phyloP scores from a whole-genome alignment of 1,139 yeast species.

The Sugiyamaella neomexicana region DNA sequence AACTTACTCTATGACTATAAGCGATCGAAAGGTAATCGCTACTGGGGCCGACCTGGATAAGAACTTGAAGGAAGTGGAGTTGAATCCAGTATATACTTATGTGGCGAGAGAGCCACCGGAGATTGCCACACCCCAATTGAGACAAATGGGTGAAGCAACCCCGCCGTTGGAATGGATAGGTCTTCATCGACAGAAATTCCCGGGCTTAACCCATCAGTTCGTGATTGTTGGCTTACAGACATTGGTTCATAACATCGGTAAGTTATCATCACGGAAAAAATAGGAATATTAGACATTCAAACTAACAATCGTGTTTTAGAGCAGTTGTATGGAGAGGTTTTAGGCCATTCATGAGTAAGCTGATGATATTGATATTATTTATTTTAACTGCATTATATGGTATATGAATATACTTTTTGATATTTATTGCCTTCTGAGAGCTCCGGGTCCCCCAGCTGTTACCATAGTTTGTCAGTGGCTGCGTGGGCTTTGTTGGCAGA shows the following conservation, averaged over 20 bases:
- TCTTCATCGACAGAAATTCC: constrained; percentile 78
- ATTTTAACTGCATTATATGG: background rate
- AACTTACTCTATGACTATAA: constrained; percentile 31
- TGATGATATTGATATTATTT: constrained; percentile 9
- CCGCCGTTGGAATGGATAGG: constrained; percentile 99
- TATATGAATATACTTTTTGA: background rate
- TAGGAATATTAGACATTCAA: background rate
- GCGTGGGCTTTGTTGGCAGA: too few species aligned
- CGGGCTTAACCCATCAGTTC: constrained; percentile 79
- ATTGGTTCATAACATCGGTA: constrained; percentile 48
- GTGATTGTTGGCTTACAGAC: constrained; percentile 73
- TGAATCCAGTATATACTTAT: constrained; percentile 57
- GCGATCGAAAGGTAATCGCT: constrained; percentile 37
- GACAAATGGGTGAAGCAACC: constrained; percentile 92
- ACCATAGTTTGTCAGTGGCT: too few species aligned
- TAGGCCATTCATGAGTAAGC: constrained; percentile 12
- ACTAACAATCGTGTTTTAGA: constrained; percentile 9
- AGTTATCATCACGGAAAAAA: background rate
- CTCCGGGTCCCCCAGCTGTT: too few species aligned
- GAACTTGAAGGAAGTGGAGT: constrained; percentile 62
- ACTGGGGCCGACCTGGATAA: constrained; percentile 47
- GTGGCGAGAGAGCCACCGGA: constrained; percentile 70
- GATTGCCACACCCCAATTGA: constrained; percentile 84
- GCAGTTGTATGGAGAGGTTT: constrained; percentile 15
- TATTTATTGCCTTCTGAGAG: too few species aligned